These are phyloP conservation scores for Iris pallida DNA, from an alignment of 116 monocot genomes.

Conservation along the genomic window DNA sequence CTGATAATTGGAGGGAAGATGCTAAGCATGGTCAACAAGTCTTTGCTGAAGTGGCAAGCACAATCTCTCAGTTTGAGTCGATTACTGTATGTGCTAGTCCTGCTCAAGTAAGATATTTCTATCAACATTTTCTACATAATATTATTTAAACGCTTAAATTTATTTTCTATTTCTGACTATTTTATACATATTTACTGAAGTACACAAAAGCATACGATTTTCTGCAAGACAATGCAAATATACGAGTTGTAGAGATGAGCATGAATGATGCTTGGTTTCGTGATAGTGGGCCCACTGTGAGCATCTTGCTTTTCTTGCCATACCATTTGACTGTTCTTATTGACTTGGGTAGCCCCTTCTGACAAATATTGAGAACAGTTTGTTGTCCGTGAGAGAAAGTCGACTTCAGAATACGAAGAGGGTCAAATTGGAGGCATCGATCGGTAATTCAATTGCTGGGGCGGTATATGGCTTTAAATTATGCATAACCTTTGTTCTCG, in stretches of 20 bases:
- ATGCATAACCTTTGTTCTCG: neutral
- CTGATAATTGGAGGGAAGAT: no score
- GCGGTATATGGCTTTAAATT: constrained; percentile 54
- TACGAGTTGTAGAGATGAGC: constrained; percentile 95
- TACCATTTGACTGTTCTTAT: neutral
- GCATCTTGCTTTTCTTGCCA: constrained; percentile 7
- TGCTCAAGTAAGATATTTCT: no score
- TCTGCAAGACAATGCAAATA: constrained; percentile 31
- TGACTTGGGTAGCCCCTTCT: constrained; percentile 3
- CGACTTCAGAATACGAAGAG: constrained; percentile 13
- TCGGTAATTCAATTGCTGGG: constrained; percentile 86
- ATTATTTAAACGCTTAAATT: no score
- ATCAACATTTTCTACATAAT: no score
- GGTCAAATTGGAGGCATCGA: constrained; percentile 60
- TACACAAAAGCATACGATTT: constrained; percentile 44
- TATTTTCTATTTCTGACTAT: no score
- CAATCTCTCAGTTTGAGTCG: no score
- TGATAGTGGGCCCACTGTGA: constrained; percentile 90
- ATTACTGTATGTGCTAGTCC: no score
- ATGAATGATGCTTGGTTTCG: constrained; percentile 99
- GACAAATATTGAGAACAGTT: constrained; percentile 42
- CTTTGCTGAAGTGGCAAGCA: no score
- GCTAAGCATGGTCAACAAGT: no score
- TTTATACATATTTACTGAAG: constrained; percentile 38
- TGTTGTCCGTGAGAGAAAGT: constrained; percentile 39